phyloP scores from a whole-genome alignment of 2,329 filamentous ascomycete genomes.

The Apiospora pterosperma region DNA sequence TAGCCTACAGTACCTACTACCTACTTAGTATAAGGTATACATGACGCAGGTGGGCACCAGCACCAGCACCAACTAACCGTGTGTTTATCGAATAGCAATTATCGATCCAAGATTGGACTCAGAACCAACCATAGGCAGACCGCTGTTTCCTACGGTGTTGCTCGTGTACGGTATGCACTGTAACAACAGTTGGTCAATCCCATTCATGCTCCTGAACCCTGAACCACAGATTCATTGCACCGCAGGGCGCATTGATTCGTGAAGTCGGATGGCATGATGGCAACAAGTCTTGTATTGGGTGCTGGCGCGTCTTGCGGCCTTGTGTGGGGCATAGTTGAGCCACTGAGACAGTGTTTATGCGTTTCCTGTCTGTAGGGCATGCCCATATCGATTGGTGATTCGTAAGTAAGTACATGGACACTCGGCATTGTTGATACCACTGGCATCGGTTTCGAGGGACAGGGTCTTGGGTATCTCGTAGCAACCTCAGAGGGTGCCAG shows the following conservation, averaged over 20 bases:
- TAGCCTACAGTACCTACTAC: no score
- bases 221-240: background rate
- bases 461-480: background rate
- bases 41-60: no score
- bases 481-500: background rate
- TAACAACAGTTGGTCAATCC: no score
- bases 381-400: background rate
- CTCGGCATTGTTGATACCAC: background rate
- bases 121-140: background rate
- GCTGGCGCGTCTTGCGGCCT: constrained; percentile 1
- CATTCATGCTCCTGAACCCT: background rate
- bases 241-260: background rate
- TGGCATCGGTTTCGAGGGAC: background rate
- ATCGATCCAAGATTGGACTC: background rate
- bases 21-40: no score
- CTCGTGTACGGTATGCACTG: background rate
- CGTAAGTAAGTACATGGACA: background rate
- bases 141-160: no score
- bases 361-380: background rate
- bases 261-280: background rate
- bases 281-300: background rate
- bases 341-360: constrained; percentile 1
- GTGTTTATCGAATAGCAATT: no score
- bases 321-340: background rate
- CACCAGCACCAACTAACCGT: no score